Percentiles rank a stretch among this genome's conserved stretches.
phyloP scores from a whole-genome alignment of 192 early-diverging fungal genomes.

The Linnemannia elongata region DNA sequence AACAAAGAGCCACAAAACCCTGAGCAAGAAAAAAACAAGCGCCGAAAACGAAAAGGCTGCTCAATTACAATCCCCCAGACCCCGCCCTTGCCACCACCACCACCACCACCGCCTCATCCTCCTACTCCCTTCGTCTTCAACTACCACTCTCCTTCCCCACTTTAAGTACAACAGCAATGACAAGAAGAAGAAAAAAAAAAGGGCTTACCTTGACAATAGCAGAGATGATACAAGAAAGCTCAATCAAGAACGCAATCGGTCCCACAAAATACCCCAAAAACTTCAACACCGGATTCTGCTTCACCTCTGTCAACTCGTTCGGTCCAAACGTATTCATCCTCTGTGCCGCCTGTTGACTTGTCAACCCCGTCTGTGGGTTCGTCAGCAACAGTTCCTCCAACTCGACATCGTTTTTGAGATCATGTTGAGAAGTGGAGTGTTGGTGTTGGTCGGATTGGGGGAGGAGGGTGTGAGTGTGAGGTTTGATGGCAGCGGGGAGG shows the following conservation, averaged over 20 bases:
- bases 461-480: background rate
- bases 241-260: slow-evolving; percentile 77
- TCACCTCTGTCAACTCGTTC: slow-evolving; percentile 83
- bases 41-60: background rate
- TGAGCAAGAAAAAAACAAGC: background rate
- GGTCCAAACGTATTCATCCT: slow-evolving; percentile 76
- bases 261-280: slow-evolving; percentile 70
- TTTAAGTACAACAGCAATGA: background rate
- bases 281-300: slow-evolving; percentile 57
- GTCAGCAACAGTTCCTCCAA: slow-evolving; percentile 70
- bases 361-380: slow-evolving; percentile 72
- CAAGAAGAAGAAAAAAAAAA: background rate
- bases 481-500: background rate
- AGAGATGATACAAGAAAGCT: slow-evolving; percentile 60
- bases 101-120: background rate
- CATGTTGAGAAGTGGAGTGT: background rate
- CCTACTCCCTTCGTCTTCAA: background rate
- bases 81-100: background rate
- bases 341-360: slow-evolving; percentile 63
- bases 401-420: slow-evolving; percentile 38
- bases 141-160: background rate
- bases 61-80: background rate
- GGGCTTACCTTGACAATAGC: slow-evolving; percentile 37
- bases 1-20: slow-evolving; percentile 1
- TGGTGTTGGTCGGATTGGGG: background rate